phyloP scores from a whole-genome alignment of 202 grass and related monocot species.

The Eragrostis tef region DNA sequence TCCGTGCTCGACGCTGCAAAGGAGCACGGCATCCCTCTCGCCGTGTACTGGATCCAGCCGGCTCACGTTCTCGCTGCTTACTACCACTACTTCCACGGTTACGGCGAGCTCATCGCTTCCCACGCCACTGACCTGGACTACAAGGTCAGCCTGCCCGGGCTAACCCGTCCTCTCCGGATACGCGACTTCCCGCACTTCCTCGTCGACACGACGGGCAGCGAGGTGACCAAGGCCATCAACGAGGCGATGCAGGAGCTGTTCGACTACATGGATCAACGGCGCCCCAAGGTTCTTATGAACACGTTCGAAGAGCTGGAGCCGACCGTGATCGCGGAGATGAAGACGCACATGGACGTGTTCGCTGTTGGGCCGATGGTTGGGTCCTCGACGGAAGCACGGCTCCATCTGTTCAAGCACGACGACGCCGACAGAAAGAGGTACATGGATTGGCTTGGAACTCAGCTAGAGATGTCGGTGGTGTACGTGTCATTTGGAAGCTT shows the following conservation, averaged over 20 bases:
- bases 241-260: constrained; percentile 19
- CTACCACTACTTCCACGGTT: constrained; percentile 66
- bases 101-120: constrained; percentile 39
- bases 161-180: constrained; percentile 37
- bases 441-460: constrained; percentile 54
- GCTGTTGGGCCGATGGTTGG: constrained; percentile 45
- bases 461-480: constrained; percentile 43
- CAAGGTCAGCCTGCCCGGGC: constrained; percentile 47
- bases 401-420: constrained; percentile 50
- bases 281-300: constrained; percentile 50
- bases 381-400: neutral
- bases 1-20: constrained; percentile 40
- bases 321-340: constrained; percentile 9
- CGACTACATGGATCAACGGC: constrained; percentile 2
- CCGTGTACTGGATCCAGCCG: constrained; percentile 61
- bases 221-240: neutral
- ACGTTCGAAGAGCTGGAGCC: constrained; percentile 47
- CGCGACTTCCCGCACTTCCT: constrained; percentile 47
- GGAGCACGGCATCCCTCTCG: constrained; percentile 39
- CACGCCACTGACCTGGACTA: constrained; percentile 30
- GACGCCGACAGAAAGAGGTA: constrained; percentile 30
- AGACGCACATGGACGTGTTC: constrained; percentile 34
- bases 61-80: constrained; percentile 49
- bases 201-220: neutral
- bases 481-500: constrained; percentile 67